Evolutionary conservation across 495 filamentous ascomycete species (phyloP).

Genomic region (Emericellopsis terricola): DNA sequence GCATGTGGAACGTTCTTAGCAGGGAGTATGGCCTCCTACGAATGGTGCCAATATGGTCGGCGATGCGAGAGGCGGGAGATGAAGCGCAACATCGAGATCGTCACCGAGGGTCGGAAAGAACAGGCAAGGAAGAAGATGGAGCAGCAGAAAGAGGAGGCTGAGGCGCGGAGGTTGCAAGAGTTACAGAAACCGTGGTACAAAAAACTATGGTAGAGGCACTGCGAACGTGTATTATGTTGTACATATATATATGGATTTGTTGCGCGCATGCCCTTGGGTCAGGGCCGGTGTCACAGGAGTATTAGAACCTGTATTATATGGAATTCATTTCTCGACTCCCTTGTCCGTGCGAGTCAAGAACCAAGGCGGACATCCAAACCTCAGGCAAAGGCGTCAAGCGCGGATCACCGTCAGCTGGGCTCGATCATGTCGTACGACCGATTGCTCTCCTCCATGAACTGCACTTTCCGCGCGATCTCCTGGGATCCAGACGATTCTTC

Average conservation of each 20-base stretch:
- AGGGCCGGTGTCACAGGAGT: too few relatives aligned
- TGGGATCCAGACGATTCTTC: too few relatives aligned
- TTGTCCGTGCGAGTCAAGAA: too few relatives aligned
- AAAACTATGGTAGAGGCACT: conserved; percentile 31
- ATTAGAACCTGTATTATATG: too few relatives aligned
- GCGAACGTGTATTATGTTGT: conserved; percentile 25
- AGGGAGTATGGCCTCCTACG: conserved; percentile 46
- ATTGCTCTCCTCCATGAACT: conserved; percentile 14
- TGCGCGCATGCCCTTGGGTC: too few relatives aligned
- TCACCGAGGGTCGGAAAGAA: conserved; percentile 53
- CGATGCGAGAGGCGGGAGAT: conserved; percentile 57
- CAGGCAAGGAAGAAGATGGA: conserved; percentile 30
- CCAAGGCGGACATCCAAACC: too few relatives aligned
- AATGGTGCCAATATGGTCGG: conserved; percentile 62
- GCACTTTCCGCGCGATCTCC: conserved; percentile 13
- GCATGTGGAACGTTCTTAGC: conserved; percentile 58
- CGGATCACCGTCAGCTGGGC: too few relatives aligned
- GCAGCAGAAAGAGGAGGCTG: conserved; percentile 26
- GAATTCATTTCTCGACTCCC: too few relatives aligned
- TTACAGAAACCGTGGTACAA: conserved; percentile 14
- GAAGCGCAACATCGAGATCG: conserved; percentile 61
- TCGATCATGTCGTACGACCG: conserved; percentile 2
- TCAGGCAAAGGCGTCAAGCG: too few relatives aligned
- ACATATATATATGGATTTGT: too few relatives aligned
- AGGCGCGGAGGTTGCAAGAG: conserved; percentile 29